A percentile compares a stretch with the other conserved stretches of the same genome.
phyloP scores from a whole-genome alignment of 768 basidiomycete species.

The Collybiopsis luxurians region DNA sequence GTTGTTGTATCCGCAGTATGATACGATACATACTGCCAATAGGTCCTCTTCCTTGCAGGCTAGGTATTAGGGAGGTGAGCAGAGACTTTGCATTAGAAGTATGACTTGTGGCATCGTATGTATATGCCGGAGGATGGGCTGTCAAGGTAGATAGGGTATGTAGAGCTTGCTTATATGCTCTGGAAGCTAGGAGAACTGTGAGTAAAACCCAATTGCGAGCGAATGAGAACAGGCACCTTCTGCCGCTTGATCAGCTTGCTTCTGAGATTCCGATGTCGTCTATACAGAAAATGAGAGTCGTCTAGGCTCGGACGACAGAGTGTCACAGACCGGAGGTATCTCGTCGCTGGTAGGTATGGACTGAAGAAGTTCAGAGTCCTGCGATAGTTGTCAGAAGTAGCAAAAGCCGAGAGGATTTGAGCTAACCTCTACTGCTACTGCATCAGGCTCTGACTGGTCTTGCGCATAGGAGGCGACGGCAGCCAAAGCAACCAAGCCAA shows the following conservation, averaged over 20 bases:
- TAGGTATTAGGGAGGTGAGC: slow-evolving; percentile 66
- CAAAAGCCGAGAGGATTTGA: not conserved
- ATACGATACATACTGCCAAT: slow-evolving; percentile 70
- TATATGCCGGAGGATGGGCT: slow-evolving; percentile 53
- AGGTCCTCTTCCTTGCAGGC: slow-evolving; percentile 74
- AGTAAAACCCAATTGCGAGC: not conserved
- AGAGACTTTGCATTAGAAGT: slow-evolving; percentile 46
- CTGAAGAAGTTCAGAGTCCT: slow-evolving; percentile 26
- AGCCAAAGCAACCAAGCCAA: slow-evolving; percentile 53
- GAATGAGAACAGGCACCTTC: slow-evolving; percentile 41
- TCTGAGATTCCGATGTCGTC: slow-evolving; percentile 27
- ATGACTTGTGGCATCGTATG: slow-evolving; percentile 50
- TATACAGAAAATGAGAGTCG: slow-evolving; percentile 6
- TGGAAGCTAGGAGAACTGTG: slow-evolving; percentile 43
- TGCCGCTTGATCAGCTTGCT: slow-evolving; percentile 34
- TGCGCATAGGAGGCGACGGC: slow-evolving; percentile 44
- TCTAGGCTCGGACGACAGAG: slow-evolving; percentile 10
- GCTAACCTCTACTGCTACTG: not conserved
- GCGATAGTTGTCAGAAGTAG: slow-evolving; percentile 2
- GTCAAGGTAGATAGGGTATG: slow-evolving; percentile 64
- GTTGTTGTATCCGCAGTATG: slow-evolving; percentile 59
- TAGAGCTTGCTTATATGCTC: slow-evolving; percentile 76
- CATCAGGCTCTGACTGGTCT: slow-evolving; percentile 11
- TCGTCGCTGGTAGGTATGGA: slow-evolving; percentile 6
- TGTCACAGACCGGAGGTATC: not conserved